Conservation (phyloP, 2,329 filamentous ascomycete genomes). For the Fusarium albidum region DNA sequence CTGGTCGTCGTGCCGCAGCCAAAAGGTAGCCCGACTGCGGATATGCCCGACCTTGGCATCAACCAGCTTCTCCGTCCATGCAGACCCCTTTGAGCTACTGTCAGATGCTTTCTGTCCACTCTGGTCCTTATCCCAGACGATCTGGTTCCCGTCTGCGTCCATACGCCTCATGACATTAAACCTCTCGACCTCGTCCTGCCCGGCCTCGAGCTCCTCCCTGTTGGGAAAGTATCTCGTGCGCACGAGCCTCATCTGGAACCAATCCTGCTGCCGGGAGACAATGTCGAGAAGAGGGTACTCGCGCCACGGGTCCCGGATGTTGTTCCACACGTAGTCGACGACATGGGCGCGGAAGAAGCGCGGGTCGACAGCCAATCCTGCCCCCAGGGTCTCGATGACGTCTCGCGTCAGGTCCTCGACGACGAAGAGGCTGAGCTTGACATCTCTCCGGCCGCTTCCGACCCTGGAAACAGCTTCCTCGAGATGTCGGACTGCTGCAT, state of each 20-base stretch:
- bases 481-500: too few species aligned
- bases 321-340: not conserved
- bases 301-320: slow-evolving; percentile 1
- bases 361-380: not conserved
- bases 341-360: not conserved
- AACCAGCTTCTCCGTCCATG: not conserved
- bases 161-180: not conserved
- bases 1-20: not conserved
- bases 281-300: not conserved
- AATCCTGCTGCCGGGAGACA: not conserved
- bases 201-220: not conserved
- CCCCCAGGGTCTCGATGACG: slow-evolving; percentile 1
- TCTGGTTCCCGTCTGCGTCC: slow-evolving; percentile 1
- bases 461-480: too few species aligned
- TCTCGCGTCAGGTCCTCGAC: slow-evolving; percentile 4
- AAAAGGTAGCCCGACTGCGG: slow-evolving; percentile 5
- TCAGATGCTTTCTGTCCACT: too few species aligned
- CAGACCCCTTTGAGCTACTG: too few species aligned
- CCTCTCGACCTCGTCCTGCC: not conserved
- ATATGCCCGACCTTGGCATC: slow-evolving; percentile 3
- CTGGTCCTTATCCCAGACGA: not conserved
- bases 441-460: too few species aligned
- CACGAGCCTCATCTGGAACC: not conserved
- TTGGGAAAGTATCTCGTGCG: slow-evolving; percentile 1
- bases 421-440: not conserved